A percentile compares a stretch with the other conserved stretches of the same genome.
phyloP scores from a whole-genome alignment of 345 rosid genomes.

The Hypericum androsaemum region DNA sequence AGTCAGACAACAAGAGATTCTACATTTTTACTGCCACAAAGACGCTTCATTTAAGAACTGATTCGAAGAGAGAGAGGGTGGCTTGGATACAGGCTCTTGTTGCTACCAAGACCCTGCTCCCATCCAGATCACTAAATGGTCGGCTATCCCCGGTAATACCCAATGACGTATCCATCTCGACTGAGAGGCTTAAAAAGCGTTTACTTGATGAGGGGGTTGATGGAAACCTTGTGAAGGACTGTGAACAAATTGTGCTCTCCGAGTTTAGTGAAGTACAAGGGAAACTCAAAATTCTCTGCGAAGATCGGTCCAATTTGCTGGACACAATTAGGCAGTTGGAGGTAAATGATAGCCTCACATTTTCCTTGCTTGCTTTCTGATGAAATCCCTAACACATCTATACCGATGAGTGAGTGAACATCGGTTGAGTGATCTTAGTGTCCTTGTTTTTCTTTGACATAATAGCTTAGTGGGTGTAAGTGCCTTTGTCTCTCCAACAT shows the following conservation, averaged over 20 bases:
- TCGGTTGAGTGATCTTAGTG: too few relatives aligned
- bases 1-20: slow-evolving; percentile 77
- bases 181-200: slow-evolving; percentile 60
- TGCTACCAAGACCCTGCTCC: slow-evolving; percentile 52
- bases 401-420: too few relatives aligned
- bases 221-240: slow-evolving; percentile 70
- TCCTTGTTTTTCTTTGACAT: too few relatives aligned
- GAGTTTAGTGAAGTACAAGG: slow-evolving; percentile 75
- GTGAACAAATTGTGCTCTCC: slow-evolving; percentile 79
- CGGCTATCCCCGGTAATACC: slow-evolving; percentile 39
- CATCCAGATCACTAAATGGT: slow-evolving; percentile 53
- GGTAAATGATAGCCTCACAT: slow-evolving; percentile 33
- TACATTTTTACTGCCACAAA: slow-evolving; percentile 95
- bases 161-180: slow-evolving; percentile 55
- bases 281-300: slow-evolving; percentile 59
- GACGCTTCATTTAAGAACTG: slow-evolving; percentile 91
- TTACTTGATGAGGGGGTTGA: slow-evolving; percentile 53
- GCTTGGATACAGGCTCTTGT: slow-evolving; percentile 94
- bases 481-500: too few relatives aligned
- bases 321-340: slow-evolving; percentile 82
- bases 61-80: slow-evolving; percentile 60
- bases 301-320: slow-evolving; percentile 61
- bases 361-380: too few relatives aligned
- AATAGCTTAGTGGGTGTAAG: too few relatives aligned
- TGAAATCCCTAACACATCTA: too few relatives aligned